These are phyloP conservation scores for Orychophragmus violaceus DNA, from an alignment of 345 rosid genomes.

Conservation along the genomic window DNA sequence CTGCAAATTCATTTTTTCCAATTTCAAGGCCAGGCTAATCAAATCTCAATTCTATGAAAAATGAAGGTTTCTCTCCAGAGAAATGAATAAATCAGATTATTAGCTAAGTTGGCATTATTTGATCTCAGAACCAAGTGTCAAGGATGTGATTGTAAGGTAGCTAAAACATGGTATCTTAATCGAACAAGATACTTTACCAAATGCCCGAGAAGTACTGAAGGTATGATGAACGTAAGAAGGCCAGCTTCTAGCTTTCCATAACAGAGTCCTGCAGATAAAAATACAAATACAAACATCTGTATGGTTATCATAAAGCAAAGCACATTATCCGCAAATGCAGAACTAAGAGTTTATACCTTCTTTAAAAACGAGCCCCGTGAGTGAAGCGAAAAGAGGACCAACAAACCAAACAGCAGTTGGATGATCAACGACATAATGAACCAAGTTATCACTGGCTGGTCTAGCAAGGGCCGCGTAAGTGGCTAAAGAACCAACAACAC, in stretches of 20 bases:
- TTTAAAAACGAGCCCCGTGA: slow-evolving; percentile 91
- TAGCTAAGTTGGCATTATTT: not conserved
- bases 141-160: not conserved
- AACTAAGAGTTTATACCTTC: slow-evolving; percentile 46
- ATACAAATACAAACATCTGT: slow-evolving; percentile 2
- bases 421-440: slow-evolving; percentile 59
- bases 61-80: not conserved
- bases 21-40: not conserved
- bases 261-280: slow-evolving; percentile 59
- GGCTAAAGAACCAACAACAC: slow-evolving; percentile 64
- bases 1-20: slow-evolving; percentile 34
- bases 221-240: slow-evolving; percentile 78
- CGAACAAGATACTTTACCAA: slow-evolving; percentile 45
- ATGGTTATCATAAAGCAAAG: not conserved
- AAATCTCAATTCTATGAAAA: not conserved
- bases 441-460: slow-evolving; percentile 63
- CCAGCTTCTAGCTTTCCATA: slow-evolving; percentile 97
- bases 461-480: slow-evolving; percentile 54
- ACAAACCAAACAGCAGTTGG: slow-evolving; percentile 77
- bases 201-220: slow-evolving; percentile 79
- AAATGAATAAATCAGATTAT: not conserved
- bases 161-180: not conserved
- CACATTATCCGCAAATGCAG: not conserved
- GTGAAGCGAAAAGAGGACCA: slow-evolving; percentile 86
- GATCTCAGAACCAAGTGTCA: slow-evolving; percentile 3